phyloP scores from a whole-genome alignment of 2,329 filamentous ascomycete genomes.

The Exophiala oligosperma region DNA sequence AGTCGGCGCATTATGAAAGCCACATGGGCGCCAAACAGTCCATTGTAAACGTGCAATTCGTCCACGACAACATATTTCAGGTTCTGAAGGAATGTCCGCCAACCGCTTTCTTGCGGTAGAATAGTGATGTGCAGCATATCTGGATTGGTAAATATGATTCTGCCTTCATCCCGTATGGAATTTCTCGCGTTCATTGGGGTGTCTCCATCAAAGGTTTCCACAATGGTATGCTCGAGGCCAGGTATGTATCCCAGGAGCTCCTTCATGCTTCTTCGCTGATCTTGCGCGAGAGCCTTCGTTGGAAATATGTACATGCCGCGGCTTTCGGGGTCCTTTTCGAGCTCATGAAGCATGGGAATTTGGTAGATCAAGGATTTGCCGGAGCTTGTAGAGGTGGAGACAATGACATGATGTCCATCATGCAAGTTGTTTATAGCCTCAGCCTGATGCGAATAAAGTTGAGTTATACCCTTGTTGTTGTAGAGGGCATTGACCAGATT shows the following conservation, averaged over 20 bases:
- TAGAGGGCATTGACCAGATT: constrained; percentile 93
- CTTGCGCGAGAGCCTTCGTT: constrained; percentile 93
- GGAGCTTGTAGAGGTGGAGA: constrained; percentile 92
- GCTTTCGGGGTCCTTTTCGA: constrained; percentile 74
- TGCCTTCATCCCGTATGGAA: constrained; percentile 78
- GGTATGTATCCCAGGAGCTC: constrained; percentile 81
- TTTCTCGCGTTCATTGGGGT: constrained; percentile 80
- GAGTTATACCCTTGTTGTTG: constrained; percentile 82
- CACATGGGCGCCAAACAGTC: constrained; percentile 89
- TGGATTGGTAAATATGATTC: constrained; percentile 95
- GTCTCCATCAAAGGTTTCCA: constrained; percentile 96
- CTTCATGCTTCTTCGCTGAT: constrained; percentile 84
- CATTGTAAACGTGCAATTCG: constrained; percentile 95
- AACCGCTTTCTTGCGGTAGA: constrained; percentile 83
- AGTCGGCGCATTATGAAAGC: constrained; percentile 92
- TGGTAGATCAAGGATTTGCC: constrained; percentile 99
- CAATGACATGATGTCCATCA: constrained; percentile 81
- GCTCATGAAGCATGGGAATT: constrained; percentile 80
- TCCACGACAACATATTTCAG: constrained; percentile 87
- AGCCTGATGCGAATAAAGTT: constrained; percentile 87
- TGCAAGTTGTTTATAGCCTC: constrained; percentile 89
- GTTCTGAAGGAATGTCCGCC: constrained; percentile 86
- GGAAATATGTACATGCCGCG: constrained; percentile 98
- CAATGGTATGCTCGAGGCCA: constrained; percentile 70
- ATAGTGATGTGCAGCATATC: constrained; percentile 98